A percentile compares a stretch with the other conserved stretches of the same genome.
phyloP scores from a whole-genome alignment of 2,329 filamentous ascomycete genomes.

The Byssothecium circinans region DNA sequence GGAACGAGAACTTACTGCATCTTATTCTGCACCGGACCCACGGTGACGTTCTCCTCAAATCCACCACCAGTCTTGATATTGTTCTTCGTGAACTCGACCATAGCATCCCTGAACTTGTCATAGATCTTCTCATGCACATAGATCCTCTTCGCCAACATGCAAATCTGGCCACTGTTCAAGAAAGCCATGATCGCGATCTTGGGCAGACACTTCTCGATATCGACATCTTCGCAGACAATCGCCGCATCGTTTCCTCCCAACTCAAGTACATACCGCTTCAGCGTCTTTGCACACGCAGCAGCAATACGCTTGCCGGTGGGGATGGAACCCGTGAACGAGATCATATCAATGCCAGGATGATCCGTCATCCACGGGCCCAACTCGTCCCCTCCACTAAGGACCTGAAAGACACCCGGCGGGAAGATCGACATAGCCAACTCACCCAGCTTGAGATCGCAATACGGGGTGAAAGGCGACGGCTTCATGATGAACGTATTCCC shows the following conservation, averaged over 20 bases:
- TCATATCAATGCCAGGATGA: conserved; percentile 63
- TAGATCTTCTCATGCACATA: conserved; percentile 41
- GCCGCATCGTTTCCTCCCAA: conserved; percentile 65
- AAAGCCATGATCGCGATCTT: conserved; percentile 49
- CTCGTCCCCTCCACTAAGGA: conserved; percentile 60
- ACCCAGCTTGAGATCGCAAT: conserved; percentile 59
- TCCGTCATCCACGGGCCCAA: conserved; percentile 61
- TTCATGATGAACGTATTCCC: conserved; percentile 61
- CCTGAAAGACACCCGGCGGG: conserved; percentile 64
- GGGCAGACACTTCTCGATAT: conserved; percentile 46
- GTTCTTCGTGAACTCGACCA: conserved; percentile 50
- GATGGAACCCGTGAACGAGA: conserved; percentile 65
- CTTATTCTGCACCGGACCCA: conserved; percentile 37
- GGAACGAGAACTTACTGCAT: conserved; percentile 18
- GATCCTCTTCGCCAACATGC: conserved; percentile 32
- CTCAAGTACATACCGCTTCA: conserved; percentile 60
- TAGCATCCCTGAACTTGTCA: conserved; percentile 34
- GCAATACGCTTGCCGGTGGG: conserved; percentile 62
- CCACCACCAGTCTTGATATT: conserved; percentile 40
- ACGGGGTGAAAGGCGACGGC: conserved; percentile 60
- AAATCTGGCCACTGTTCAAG: conserved; percentile 59
- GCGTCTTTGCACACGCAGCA: conserved; percentile 49
- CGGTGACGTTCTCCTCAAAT: conserved; percentile 14
- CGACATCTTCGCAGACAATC: conserved; percentile 59
- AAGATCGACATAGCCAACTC: conserved; percentile 61